Evolutionary conservation across 2,329 filamentous ascomycete species (phyloP).

Genomic region (Alternaria postmessia): DNA sequence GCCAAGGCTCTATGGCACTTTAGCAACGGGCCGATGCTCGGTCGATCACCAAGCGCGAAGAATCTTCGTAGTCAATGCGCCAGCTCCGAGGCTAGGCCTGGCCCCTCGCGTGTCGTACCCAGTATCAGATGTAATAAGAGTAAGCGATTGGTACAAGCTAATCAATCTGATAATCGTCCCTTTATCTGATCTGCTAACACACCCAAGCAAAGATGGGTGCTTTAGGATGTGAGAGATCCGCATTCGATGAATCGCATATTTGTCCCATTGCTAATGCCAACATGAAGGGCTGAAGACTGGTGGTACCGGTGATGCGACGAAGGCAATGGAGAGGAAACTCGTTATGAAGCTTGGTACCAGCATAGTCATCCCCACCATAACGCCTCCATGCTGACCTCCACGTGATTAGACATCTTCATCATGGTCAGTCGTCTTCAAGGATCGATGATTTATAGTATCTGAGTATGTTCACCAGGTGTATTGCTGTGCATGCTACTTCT

Average conservation of each 20-base stretch:
- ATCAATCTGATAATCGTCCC: constrained; percentile 5
- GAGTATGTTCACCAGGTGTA: constrained; percentile 19
- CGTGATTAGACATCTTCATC: constrained; percentile 4
- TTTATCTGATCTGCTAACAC: constrained; percentile 5
- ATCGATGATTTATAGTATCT: not conserved
- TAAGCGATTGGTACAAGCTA: not conserved
- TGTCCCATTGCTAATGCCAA: not conserved
- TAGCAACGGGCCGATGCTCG: constrained; percentile 3
- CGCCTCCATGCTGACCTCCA: not conserved
- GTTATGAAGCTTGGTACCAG: constrained; percentile 13
- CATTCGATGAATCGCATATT: not conserved
- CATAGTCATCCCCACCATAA: not conserved
- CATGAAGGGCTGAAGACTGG: not conserved
- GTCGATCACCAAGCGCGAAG: constrained; percentile 1
- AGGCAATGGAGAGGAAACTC: constrained; percentile 10
- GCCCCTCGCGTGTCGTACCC: not conserved
- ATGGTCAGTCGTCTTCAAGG: constrained; percentile 1
- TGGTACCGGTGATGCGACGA: not conserved
- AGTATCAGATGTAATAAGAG: constrained; percentile 1
- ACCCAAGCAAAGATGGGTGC: not conserved
- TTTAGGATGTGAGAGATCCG: not conserved
- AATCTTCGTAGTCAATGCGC: constrained; percentile 1
- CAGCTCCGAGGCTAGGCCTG: not conserved
- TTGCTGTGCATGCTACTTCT: constrained; percentile 37
- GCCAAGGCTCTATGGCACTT: not conserved